phyloP scores from a whole-genome alignment of 2,329 filamentous ascomycete genomes.

The Ophiostoma montium region DNA sequence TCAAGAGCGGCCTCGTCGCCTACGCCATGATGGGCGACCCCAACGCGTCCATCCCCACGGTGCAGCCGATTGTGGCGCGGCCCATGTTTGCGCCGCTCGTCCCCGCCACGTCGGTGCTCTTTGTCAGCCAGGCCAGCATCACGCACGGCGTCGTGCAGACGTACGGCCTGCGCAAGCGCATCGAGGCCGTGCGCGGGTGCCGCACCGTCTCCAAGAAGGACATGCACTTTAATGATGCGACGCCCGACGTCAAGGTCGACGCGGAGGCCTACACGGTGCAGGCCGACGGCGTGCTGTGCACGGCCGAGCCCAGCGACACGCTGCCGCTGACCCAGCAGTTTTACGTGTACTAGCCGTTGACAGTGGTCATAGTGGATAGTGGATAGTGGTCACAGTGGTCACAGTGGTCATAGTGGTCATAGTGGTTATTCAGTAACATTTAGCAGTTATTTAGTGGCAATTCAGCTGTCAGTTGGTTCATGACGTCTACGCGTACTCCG shows the following conservation, averaged over 20 bases:
- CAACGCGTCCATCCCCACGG: slow-evolving; percentile 73
- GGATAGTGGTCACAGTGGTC: no score
- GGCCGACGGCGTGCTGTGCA: slow-evolving; percentile 64
- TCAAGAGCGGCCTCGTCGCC: slow-evolving; percentile 81
- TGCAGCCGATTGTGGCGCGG: slow-evolving; percentile 70
- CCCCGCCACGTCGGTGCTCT: slow-evolving; percentile 61
- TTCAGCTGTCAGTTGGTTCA: no score
- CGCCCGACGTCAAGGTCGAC: slow-evolving; percentile 82
- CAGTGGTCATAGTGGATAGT: no score
- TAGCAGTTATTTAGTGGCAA: no score
- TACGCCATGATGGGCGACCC: slow-evolving; percentile 76
- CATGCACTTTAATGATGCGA: slow-evolving; percentile 78
- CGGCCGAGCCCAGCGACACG: slow-evolving; percentile 53
- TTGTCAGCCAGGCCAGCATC: slow-evolving; percentile 64
- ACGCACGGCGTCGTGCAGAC: slow-evolving; percentile 48
- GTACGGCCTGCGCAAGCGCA: slow-evolving; percentile 64
- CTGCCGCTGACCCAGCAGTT: slow-evolving; percentile 66
- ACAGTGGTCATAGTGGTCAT: no score
- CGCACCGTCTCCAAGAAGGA: slow-evolving; percentile 63
- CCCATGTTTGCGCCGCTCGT: slow-evolving; percentile 74
- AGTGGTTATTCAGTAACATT: no score
- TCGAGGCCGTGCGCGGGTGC: slow-evolving; percentile 69
- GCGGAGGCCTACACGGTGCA: slow-evolving; percentile 81
- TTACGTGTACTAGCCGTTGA: slow-evolving; percentile 49
- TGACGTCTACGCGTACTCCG: no score